Evolutionary conservation across 2,329 filamentous ascomycete genomes (phyloP), one percentile per base, ranked within the genome.

Genomic region (Aspergillus latus): DNA sequence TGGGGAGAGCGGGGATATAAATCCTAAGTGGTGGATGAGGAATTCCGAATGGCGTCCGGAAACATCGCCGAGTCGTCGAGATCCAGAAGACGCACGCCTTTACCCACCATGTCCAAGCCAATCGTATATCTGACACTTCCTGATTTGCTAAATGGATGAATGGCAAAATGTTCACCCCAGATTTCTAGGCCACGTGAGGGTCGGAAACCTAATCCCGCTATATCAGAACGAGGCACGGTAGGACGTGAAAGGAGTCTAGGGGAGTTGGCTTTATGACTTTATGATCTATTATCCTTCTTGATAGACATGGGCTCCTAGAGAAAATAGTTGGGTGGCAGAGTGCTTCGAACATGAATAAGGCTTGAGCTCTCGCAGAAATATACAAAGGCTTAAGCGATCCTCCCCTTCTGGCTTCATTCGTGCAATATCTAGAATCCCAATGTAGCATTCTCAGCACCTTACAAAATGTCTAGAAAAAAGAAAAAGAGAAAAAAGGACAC

Each of bases 171-270:
- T 40, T 16, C 4, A 42, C n/a, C 39, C 16, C 39, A 16, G 16
- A 16, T 21, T 40, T 40, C n/a, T 42, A 11, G n/a, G 15, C 49
- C 57, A 59, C 53, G 49, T 56, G 57, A 48, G 42, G 2, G 2
- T 45, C 57, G 57, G 53, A 59, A 59, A 56, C 57, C 49, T 56
- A 59, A 51, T 56, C 32, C 57, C 57, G 53, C 26, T 21, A 21
- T 3, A 2, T 37, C 21, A 40, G 7, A 21, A 21, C 21, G 21
- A 21, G 21, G 21, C 21, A 21, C 21, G 21, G 21, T 21, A 21
- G 21, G 21, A 21, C 21, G 21, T 21, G 21, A 21, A 21, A 21
- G 21, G 21, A 21, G 21, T 21, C 21, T 21, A 21, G 21, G 21
- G 21, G 21, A 21, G 21, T 21, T 21, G 21, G 21, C 21, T 44